These are phyloP conservation scores for Truncatella angustata DNA, from an alignment of 2,329 filamentous ascomycete genomes.

Conservation along the genomic window DNA sequence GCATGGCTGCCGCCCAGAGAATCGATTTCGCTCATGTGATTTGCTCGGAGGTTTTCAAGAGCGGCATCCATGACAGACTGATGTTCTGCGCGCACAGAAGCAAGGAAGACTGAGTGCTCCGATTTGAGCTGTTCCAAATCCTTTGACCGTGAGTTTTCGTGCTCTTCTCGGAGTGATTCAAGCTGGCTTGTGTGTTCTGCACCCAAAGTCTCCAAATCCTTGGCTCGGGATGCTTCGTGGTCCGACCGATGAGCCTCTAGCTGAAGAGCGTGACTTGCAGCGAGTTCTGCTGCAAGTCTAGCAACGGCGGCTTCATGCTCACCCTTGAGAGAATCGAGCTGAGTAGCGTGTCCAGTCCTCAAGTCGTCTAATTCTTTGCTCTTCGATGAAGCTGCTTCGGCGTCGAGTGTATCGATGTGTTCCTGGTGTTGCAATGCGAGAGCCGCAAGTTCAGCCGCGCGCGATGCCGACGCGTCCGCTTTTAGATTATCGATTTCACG, in stretches of 20 bases:
- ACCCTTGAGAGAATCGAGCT: constrained; percentile 13
- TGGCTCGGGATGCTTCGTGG: constrained; percentile 15
- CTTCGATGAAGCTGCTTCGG: constrained; percentile 14
- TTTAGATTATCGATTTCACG: constrained; percentile 13
- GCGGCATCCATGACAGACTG: constrained; percentile 10
- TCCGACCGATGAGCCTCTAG: constrained; percentile 18
- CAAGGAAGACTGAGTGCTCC: constrained; percentile 19
- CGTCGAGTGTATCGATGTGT: constrained; percentile 12
- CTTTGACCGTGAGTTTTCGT: constrained; percentile 14
- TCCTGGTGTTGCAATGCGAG: constrained; percentile 5
- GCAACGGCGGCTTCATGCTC: constrained; percentile 16
- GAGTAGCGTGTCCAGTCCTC: constrained; percentile 14
- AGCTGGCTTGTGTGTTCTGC: constrained; percentile 17
- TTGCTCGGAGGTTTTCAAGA: constrained; percentile 12
- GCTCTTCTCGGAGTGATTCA: constrained; percentile 19
- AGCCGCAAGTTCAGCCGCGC: constrained; percentile 9
- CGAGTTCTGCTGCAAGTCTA: constrained; percentile 16
- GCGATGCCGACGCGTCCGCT: constrained; percentile 7
- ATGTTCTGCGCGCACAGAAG: constrained; percentile 18
- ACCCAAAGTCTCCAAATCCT: constrained; percentile 16
- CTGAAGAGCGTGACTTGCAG: constrained; percentile 12
- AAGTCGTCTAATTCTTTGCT: constrained; percentile 17
- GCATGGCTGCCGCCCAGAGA: constrained; percentile 20
- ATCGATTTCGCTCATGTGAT: constrained; percentile 23
- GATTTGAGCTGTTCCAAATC: constrained; percentile 22